phyloP scores from a whole-genome alignment of 116 monocot species.

The Zostera marina region DNA sequence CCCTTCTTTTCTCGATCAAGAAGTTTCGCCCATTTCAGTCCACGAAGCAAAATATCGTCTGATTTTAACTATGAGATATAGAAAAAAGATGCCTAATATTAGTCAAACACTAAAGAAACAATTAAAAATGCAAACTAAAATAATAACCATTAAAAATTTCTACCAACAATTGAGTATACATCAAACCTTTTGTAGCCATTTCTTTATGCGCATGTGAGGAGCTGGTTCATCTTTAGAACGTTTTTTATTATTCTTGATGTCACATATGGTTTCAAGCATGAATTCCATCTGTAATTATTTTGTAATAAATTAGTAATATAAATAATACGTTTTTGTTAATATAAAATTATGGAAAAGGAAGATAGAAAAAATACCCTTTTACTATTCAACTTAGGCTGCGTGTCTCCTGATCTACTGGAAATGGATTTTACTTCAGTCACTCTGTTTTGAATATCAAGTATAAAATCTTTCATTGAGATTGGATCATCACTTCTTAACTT shows the following conservation, averaged over 20 bases:
- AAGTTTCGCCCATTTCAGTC: constrained; percentile 75
- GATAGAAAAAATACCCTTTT: constrained; percentile 44
- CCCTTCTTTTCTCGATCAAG: constrained; percentile 95
- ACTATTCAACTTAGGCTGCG: constrained; percentile 28
- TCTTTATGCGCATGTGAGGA: constrained; percentile 68
- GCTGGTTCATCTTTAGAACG: constrained; percentile 65
- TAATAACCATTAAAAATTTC: neutral
- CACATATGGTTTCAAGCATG: constrained; percentile 93
- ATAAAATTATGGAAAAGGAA: neutral
- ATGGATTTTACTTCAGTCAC: constrained; percentile 38
- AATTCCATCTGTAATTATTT: constrained; percentile 76
- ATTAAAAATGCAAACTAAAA: no score
- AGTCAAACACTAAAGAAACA: neutral
- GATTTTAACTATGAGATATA: constrained; percentile 38
- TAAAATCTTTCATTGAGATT: constrained; percentile 78
- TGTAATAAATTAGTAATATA: neutral
- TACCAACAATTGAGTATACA: neutral
- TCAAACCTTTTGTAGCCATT: constrained; percentile 92
- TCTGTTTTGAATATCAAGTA: constrained; percentile 53
- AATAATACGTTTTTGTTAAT: neutral
- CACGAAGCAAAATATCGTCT: constrained; percentile 66
- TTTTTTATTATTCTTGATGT: constrained; percentile 96
- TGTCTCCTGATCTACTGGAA: constrained; percentile 14
- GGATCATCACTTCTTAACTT: constrained; percentile 88
- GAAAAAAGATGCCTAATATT: neutral